These are phyloP conservation scores for Wickerhamiella sorbophila DNA, from an alignment of 805 yeast genomes.

Conservation along the genomic window DNA sequence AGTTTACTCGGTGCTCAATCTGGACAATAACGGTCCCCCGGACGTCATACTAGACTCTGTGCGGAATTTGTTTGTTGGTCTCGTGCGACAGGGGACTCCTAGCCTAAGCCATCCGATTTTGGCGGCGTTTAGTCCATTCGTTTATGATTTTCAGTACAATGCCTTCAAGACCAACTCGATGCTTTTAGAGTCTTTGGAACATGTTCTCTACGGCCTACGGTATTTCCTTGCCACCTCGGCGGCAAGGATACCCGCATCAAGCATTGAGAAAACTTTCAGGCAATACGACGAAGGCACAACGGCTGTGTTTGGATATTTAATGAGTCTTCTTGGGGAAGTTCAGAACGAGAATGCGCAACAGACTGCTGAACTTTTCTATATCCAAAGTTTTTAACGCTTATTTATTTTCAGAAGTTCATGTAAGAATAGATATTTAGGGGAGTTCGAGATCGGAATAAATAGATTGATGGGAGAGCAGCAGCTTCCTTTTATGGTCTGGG, in stretches of 20 bases:
- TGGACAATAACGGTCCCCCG: background rate
- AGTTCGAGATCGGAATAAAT: constrained; percentile 10
- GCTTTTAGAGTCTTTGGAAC: background rate
- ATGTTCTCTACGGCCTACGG: background rate
- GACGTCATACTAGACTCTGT: background rate
- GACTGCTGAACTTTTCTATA: no score
- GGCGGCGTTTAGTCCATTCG: background rate
- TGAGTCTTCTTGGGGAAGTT: no score
- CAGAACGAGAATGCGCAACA: no score
- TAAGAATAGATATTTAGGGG: background rate
- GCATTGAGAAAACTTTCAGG: background rate
- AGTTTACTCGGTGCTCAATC: background rate
- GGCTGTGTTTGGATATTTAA: background rate
- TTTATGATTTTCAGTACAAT: background rate
- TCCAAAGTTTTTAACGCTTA: background rate
- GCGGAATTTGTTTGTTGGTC: no score
- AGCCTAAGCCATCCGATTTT: background rate
- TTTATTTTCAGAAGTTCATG: background rate
- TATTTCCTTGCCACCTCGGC: background rate
- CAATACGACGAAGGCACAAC: background rate
- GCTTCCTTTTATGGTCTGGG: constrained; percentile 4
- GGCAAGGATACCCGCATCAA: background rate
- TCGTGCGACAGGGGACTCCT: no score
- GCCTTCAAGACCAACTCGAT: background rate
- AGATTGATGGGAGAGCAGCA: constrained; percentile 6